Evolutionary conservation across 768 basidiomycete species (phyloP), one percentile per base, ranked within the genome.

Genomic region (Leccinum broughii): DNA sequence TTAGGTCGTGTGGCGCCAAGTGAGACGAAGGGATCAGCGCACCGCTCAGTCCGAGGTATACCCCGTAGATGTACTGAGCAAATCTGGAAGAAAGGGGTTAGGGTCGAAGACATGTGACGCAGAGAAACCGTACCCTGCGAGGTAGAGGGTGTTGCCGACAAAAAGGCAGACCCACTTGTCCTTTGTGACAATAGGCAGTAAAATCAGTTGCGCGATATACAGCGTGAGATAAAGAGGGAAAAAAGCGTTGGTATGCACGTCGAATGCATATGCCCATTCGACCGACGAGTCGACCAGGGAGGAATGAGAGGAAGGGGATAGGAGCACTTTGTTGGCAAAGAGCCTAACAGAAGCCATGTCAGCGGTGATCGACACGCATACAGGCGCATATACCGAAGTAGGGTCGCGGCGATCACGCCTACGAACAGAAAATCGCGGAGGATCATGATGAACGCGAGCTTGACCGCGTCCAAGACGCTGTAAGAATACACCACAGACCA

Each of bases 231-330:
- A 96, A 60, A 95, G 79, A 20, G 95, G 95, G 76, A 98, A 96
- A 81, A 98, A 98, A 3, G 94, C 89, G 68, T 98, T 98, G 60
- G 90, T 95, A 75, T 97, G 95, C 15, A 98, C 90, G 73, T 98
- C 96, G 68, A 98, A 96, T 13, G 92, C 93, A 74, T 97, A 98
- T 4, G 89, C 91, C 92, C 89, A 95, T 80, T 94, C 92, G 32
- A 94, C 89, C 20, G 76, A 76, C 49, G 89, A 85, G 65, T 90
- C 86, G n/a, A 84, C 81, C 0, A 83, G 83, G 11, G 87, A 81
- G 30, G 87, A 83, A 72, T 88, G 89, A 10, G 90, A 86, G 11
- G 89, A 84, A 13, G 89, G 87, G 0, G 87, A 86, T 55, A 90
- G 73, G 15, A 90, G 80, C 1, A 88, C 81, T 49, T 80, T 82